Evolutionary conservation across 805 yeast genomes (phyloP), one percentile per base, ranked within the genome.

Genomic region (Pichia californica): DNA sequence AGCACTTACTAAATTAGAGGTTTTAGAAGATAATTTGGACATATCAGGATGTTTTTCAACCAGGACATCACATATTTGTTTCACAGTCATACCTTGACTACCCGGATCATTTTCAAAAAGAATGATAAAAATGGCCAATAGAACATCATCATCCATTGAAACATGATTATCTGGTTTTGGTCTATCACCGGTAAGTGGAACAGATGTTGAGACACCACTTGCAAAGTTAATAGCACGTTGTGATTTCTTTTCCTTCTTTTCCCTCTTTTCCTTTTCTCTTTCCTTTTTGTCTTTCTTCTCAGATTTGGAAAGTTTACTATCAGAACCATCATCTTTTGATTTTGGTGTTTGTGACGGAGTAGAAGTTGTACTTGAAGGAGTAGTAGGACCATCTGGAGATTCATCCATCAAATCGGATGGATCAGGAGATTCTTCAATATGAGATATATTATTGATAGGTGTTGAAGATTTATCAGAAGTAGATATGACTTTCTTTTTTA

Each of bases 51-150:
- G 91, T 53, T 76, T 73, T 44, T 79, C 86, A 39, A 79, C 67
- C 38, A 85, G 67, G 45, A 81, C 74, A 60, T 85, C 95, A 64
- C 94, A 85, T 46, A 85, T 75, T 58, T 85, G 94, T 57, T 85
- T 85, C 27, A 85, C 95, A n/a, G 95, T 85, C 88, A 85, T 83
- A 51, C 95, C 95, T 47, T 73, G 70, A 40, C 84, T 81, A 41
- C 73, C 74, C 1, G 81, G 64, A 57, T 85, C 95, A 49, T 73
- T 68, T 47, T 82, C 89, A 61, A 67, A 82, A 45, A 85, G 62
- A 39, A 84, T 83, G 45, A 77, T 73, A 56, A 85, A 83, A 43
- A 85, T 85, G 6, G 89, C 88, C 61, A 69, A 78, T 43, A 85
- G 66, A 15, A 85, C 93, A 50, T 80, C 83, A 61, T 81, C 88